Percentiles rank a stretch among this genome's conserved stretches.
These are phyloP conservation scores for Cryphonectria carpinicola DNA, from an alignment of 2,329 filamentous ascomycete genomes.

Conservation along the genomic window DNA sequence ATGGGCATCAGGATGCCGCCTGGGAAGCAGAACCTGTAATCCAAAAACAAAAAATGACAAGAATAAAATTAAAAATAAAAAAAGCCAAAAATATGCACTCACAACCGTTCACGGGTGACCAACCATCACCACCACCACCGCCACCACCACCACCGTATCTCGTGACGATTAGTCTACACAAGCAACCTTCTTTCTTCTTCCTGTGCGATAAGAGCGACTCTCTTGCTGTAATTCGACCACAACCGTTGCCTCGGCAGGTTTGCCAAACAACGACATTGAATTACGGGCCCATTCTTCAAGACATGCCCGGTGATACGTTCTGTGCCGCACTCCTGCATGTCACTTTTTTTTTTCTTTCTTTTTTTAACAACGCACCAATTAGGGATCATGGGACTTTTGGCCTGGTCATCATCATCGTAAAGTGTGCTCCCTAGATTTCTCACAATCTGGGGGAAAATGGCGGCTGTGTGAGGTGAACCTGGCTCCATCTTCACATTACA, in stretches of 20 bases:
- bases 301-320: neutral
- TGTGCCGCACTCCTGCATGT: constrained; percentile 1
- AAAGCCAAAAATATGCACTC: neutral
- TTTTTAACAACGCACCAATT: neutral
- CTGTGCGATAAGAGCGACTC: neutral
- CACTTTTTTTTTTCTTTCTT: neutral
- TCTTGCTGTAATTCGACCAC: neutral
- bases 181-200: neutral
- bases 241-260: neutral
- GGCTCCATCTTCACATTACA: neutral
- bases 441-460: neutral
- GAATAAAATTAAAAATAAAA: too few relatives aligned
- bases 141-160: neutral
- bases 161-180: neutral
- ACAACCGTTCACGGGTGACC: neutral
- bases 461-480: neutral
- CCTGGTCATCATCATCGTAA: neutral
- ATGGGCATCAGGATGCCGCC: constrained; percentile 62
- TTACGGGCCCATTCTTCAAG: neutral
- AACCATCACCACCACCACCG: too few relatives aligned
- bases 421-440: neutral
- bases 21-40: constrained; percentile 41
- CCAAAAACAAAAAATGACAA: too few relatives aligned
- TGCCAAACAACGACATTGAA: neutral
- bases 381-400: neutral